Percentiles rank a stretch among this genome's conserved stretches.
phyloP scores from a whole-genome alignment of 1,139 yeast species.

The Arxiozyma slooffiae region DNA sequence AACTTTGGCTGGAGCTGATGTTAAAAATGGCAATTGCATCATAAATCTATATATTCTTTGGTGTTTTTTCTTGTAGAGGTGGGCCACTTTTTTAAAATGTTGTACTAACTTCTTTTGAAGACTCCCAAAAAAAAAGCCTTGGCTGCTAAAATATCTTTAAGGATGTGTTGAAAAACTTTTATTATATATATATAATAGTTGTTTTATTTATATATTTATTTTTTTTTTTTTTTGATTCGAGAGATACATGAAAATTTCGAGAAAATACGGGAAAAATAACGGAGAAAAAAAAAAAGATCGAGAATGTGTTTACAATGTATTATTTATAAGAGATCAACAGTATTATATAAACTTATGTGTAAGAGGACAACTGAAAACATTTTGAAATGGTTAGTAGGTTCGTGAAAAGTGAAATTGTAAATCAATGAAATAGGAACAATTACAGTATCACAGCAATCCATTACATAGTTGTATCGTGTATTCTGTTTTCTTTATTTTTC shows the following conservation, averaged over 20 bases:
- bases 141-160: too few species aligned
- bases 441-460: not conserved
- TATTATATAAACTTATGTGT: too few species aligned
- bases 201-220: too few species aligned
- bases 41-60: not conserved
- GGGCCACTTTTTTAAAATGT: too few species aligned
- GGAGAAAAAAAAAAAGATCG: not conserved
- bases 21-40: conserved; percentile 38
- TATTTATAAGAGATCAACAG: not conserved
- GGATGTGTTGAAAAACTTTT: not conserved
- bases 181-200: not conserved
- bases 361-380: not conserved
- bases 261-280: not conserved
- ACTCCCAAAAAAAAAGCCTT: too few species aligned
- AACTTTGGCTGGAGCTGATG: conserved; percentile 95
- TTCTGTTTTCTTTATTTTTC: too few species aligned
- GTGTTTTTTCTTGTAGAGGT: not conserved
- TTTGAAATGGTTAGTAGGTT: too few species aligned
- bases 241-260: not conserved
- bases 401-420: too few species aligned
- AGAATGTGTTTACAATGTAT: not conserved
- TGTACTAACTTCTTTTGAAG: not conserved
- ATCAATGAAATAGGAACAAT: not conserved
- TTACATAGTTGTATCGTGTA: not conserved
- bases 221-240: not conserved